Conservation (phyloP, 352 stramenopile species). For the Phytophthora pinifolia region DNA sequence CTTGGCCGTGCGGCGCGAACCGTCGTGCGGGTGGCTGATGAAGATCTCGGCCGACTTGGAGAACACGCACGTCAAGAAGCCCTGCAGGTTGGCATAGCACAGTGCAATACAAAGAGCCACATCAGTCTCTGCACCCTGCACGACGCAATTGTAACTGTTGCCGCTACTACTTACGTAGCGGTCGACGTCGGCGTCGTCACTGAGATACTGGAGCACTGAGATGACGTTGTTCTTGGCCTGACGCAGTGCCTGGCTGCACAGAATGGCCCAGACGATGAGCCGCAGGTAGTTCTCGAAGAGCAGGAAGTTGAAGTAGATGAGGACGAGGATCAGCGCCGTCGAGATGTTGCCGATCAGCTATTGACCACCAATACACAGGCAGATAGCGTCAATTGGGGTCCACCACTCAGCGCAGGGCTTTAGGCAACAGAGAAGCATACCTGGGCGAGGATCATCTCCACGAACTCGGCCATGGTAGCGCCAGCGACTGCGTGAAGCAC, state of each 20-base stretch:
- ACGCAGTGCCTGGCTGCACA: slow-evolving; percentile 84
- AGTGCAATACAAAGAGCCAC: slow-evolving; percentile 5
- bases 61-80: slow-evolving; percentile 79
- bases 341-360: slow-evolving; percentile 88
- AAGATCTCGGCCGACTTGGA: slow-evolving; percentile 80
- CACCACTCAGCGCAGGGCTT: background rate
- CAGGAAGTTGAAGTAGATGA: slow-evolving; percentile 91
- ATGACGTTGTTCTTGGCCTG: slow-evolving; percentile 87
- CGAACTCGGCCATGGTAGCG: slow-evolving; percentile 69
- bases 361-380: background rate
- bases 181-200: slow-evolving; percentile 71
- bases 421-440: slow-evolving; percentile 11
- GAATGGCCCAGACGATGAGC: slow-evolving; percentile 85
- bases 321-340: slow-evolving; percentile 80
- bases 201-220: slow-evolving; percentile 83
- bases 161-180: slow-evolving; percentile 50
- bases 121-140: slow-evolving; percentile 3
- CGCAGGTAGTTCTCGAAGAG: slow-evolving; percentile 89
- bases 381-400: background rate
- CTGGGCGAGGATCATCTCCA: slow-evolving; percentile 85
- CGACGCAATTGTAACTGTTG: background rate
- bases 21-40: slow-evolving; percentile 66
- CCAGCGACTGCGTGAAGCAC: background rate
- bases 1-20: slow-evolving; percentile 56
- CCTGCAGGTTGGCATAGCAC: slow-evolving; percentile 29